Base-by-base conservation (phyloP, 2,329 filamentous ascomycete species). In the Talaromyces sp. region DNA sequence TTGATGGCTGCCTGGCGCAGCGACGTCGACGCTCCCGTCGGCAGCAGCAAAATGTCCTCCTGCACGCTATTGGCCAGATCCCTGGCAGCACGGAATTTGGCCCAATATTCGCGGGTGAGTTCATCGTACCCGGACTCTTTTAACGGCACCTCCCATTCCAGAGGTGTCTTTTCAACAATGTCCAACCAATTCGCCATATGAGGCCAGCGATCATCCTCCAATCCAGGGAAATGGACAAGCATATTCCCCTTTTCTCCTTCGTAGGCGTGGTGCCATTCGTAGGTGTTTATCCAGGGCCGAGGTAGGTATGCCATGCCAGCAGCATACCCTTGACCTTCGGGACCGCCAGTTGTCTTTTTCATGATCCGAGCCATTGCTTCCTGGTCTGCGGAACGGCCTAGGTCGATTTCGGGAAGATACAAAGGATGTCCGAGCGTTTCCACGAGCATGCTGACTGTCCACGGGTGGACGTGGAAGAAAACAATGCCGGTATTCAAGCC, bases 401-500 rank as follows among this genome's bases (percentile, higher is more conserved):
- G 66, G 49, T 67, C 66, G 22, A 63, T 58, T 11, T 71, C 67
- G 3, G 73, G 73, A 3, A 67, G 68, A 45, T 70, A 72, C 8
- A 66, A 45, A 9, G 69, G 70, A 61, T 71, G 70, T 13, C 69
- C 73, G n/a, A 75, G 67, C 13, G 68, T 64, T 52, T 73, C 69
- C 22, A 70, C 66, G 3, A 77, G 67, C 39, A 75, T 65, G 37
- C 70, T 68, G 50, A 76, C 68, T 13, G 71, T 73, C 75, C 73
- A 76, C 22, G 70, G 67, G 59, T 72, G 68, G 39, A 76, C 72
- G 16, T 73, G 70, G 35, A 77, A 66, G 60, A 76, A 71, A 63
- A 76, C 72, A 8, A 74, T 70, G 1, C 75, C 75, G 11, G 71
- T 70, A 57, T 77, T 76, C 11, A 76, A 66, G 2, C 75, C 73